Evolutionary conservation across 768 basidiomycete genomes (phyloP), one percentile per base, ranked within the genome.

Genomic region (Lentinula raphanica): DNA sequence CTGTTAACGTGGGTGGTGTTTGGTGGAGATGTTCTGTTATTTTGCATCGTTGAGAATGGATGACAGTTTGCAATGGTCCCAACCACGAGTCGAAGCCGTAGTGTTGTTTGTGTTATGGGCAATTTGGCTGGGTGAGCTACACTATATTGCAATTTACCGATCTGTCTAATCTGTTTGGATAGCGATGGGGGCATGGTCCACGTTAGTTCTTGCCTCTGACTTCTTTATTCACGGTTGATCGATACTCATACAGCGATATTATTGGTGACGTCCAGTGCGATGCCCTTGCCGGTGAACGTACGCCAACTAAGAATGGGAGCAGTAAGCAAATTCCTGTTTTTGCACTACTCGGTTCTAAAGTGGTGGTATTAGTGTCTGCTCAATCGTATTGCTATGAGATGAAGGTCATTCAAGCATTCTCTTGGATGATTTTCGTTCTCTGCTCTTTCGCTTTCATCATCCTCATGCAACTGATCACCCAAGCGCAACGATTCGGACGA

Each of bases 181-280:
- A 90, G 90, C 85, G 23, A 81, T 88, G 83, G 89, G 79, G 31
- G 82, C 90, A 17, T 92, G 89, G 88, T 73, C 87, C 23, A 78
- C 79, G 88, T 90, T 69, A 69, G 83, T 53, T 25, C 36, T n/a
- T n/a, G n/a, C n/a, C 63, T 58, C 42, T 17, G 46, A 40, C 8
- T 28, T 39, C 13, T 35, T 15, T 9, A 49, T 56, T 40, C 38
- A 25, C 42, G n/a, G n/a, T n/a, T 58, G 32, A 56, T 32, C 23
- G 21, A 19, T 46, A 21, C 56, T 53, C 48, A 63, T 25, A 25
- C 58, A 90, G 89, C 31, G 90, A 92, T 69, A 76, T 91, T 56
- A 84, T 90, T 59, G 87, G 88, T 3, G 60, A 69, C 55, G 66
- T 79, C 7, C 85, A 90, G 64, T 90, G 88, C 59, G 86, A 82